Evolutionary conservation across 768 basidiomycete genomes (phyloP), one percentile per base, ranked within the genome.

Genomic region (Trametes elegans): DNA sequence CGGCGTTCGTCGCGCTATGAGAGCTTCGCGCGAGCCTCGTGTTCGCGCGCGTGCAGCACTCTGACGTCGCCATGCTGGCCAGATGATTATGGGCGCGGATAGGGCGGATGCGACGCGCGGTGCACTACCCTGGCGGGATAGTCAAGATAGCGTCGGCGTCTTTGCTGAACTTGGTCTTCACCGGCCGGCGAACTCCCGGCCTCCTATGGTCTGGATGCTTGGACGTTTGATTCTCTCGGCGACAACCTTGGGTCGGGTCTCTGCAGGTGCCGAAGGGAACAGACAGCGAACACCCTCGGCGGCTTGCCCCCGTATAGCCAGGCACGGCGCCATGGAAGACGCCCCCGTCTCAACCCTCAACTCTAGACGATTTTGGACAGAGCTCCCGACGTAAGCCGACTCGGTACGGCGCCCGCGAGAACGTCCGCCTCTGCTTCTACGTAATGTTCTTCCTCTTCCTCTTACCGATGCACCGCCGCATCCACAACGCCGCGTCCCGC

Each of bases 21-120:
- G 51, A 26, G 23, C 32, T 53, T 34, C 41, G 19, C 42, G 42
- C 42, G 48, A 40, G 48, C 48, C 48, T 49, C 48, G 42, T 53
- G 51, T 19, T 18, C 26, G 42, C 6, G 34, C 42, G 32, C 51
- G 23, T 53, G 50, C 31, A 11, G 18, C 14, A 16, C 23, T 27
- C 40, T 44, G 31, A 44, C 42, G 50, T 44, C 42, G 42, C 8
- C 21, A 26, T 26, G 13, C 4, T 8, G 18, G 14, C 26, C 51
- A 38, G 26, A 45, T 14, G 42, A 45, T 53, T 16, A 24, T 34
- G 42, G 18, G 26, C 23, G 18, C 42, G 18, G 11, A 19, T 19
- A n/a, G 14, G 14, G 29, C 13, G 19, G 19, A 21, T 40, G 19
- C n/a, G 19, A 18, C 24, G 41, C 26, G 5, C 41, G 41, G 40